phyloP scores from a whole-genome alignment of 257 asterid genomes.

The Perilla frutescens region DNA sequence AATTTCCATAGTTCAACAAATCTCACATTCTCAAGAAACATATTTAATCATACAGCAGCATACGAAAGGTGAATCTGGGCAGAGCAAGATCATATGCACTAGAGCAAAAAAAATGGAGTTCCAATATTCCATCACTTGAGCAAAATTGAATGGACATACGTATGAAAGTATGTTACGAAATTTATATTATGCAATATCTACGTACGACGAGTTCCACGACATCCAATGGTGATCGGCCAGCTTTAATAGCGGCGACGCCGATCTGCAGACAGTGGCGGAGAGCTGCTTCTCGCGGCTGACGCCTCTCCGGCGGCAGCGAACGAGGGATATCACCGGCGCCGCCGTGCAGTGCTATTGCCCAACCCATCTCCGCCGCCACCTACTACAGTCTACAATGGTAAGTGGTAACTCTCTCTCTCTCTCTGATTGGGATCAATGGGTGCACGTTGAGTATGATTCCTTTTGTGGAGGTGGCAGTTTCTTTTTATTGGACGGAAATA shows the following conservation, averaged over 20 bases:
- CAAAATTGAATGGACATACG: background rate
- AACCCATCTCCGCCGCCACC: slow-evolving; percentile 62
- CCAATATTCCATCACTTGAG: background rate
- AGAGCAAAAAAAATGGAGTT: background rate
- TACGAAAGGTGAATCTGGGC: background rate
- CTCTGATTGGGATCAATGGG: background rate
- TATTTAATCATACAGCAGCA: background rate
- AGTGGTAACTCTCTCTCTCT: background rate
- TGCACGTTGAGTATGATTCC: background rate
- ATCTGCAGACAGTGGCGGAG: slow-evolving; percentile 74
- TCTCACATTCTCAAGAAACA: background rate
- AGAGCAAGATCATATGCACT: background rate
- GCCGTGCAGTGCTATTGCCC: slow-evolving; percentile 97
- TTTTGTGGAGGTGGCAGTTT: background rate
- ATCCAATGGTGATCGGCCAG: slow-evolving; percentile 77
- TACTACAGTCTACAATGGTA: background rate
- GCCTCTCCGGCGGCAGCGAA: slow-evolving; percentile 64
- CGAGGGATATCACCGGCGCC: slow-evolving; percentile 91
- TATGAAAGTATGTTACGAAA: no score
- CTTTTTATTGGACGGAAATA: slow-evolving; percentile 3
- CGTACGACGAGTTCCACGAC: slow-evolving; percentile 90
- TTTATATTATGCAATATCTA: background rate
- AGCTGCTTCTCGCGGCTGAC: slow-evolving; percentile 68
- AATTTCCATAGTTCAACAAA: background rate
- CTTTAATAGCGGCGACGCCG: slow-evolving; percentile 77